Evolutionary conservation across 2,329 filamentous ascomycete species (phyloP).

Genomic region (Cladorrhinum sp.): DNA sequence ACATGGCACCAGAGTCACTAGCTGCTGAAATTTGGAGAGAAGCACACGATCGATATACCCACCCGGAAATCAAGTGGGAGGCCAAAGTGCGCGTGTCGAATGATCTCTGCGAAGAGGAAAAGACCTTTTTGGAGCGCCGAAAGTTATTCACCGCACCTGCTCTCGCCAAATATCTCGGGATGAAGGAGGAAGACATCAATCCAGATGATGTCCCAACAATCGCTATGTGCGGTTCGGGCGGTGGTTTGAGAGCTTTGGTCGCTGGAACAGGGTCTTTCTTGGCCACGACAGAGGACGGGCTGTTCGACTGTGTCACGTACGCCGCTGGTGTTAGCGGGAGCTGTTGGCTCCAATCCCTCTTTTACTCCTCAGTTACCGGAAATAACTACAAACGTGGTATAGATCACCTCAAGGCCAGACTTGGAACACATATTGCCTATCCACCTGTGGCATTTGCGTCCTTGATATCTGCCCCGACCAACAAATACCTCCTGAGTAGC

Average conservation of each 20-base stretch:
- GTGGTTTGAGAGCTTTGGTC: constrained; percentile 83
- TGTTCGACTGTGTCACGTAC: constrained; percentile 94
- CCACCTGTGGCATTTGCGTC: constrained; percentile 79
- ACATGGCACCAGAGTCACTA: constrained; percentile 80
- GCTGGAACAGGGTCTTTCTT: constrained; percentile 86
- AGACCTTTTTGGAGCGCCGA: constrained; percentile 67
- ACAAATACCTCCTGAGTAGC: constrained; percentile 84
- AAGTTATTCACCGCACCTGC: constrained; percentile 67
- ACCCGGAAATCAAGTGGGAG: constrained; percentile 83
- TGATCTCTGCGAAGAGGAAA: constrained; percentile 80
- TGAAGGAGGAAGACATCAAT: constrained; percentile 78
- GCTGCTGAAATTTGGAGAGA: constrained; percentile 93
- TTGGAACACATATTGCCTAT: constrained; percentile 88
- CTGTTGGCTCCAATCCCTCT: constrained; percentile 91
- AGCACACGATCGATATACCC: constrained; percentile 75
- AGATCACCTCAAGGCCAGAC: constrained; percentile 79
- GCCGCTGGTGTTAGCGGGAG: constrained; percentile 93
- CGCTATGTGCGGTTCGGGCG: constrained; percentile 91
- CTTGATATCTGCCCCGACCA: constrained; percentile 84
- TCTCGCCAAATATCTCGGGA: constrained; percentile 75
- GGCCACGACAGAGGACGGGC: constrained; percentile 77
- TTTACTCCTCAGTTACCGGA: constrained; percentile 73
- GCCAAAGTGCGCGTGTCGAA: constrained; percentile 79
- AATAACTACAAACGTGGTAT: constrained; percentile 68
- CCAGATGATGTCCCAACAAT: constrained; percentile 91